Evolutionary conservation across 225 moss, liverwort and hornwort genomes (phyloP).

Genomic region (Takakia lepidozioides): DNA sequence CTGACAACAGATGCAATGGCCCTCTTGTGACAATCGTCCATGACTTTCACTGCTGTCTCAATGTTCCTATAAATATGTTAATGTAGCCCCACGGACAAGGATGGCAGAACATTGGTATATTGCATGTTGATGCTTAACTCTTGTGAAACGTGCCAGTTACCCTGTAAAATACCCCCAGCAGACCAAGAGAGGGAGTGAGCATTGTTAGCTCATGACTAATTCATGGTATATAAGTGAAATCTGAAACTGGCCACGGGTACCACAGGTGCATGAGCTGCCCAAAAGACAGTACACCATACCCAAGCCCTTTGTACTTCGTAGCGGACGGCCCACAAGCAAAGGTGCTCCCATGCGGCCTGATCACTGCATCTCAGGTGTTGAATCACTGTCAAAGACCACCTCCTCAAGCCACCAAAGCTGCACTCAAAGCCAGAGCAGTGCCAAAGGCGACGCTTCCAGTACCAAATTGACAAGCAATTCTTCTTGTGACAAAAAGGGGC

Average conservation of each 20-base stretch:
- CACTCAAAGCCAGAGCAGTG: conserved; percentile 13
- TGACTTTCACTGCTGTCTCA: too few species aligned
- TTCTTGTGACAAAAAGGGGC: too few species aligned
- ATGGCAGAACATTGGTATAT: too few species aligned
- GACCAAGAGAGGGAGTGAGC: neutral
- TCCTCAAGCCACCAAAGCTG: too few species aligned
- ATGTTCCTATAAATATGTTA: too few species aligned
- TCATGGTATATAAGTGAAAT: neutral
- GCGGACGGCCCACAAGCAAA: conserved; percentile 13
- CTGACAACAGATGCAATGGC: too few species aligned
- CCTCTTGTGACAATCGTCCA: too few species aligned
- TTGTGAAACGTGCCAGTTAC: too few species aligned
- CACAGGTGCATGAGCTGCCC: conserved; percentile 58
- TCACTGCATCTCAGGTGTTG: conserved; percentile 1
- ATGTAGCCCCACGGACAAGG: too few species aligned
- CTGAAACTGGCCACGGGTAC: neutral
- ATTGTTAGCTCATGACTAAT: neutral
- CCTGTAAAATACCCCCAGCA: neutral
- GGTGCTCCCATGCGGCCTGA: conserved; percentile 6
- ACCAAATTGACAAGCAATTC: conserved; percentile 18
- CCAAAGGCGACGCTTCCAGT: conserved; percentile 16
- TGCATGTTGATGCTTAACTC: too few species aligned
- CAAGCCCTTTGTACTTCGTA: conserved; percentile 46
- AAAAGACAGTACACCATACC: conserved; percentile 80
- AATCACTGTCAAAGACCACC: conserved; percentile 2